Percentiles rank a stretch among this genome's conserved stretches.
Conservation (phyloP, 352 stramenopile species). For the Phytophthora sp. region DNA sequence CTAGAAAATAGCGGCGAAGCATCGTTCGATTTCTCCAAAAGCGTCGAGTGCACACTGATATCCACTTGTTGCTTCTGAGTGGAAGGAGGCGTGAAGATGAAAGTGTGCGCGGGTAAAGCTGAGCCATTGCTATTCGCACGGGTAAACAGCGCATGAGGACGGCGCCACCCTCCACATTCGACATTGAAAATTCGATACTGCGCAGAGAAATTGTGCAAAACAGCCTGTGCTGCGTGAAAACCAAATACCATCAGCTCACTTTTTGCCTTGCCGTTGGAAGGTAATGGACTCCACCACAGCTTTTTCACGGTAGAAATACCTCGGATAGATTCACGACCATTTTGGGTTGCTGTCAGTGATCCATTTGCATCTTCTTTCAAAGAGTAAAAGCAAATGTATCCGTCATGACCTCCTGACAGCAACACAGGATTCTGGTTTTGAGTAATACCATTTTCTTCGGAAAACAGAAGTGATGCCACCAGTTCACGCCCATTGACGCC, state of each 20-base stretch:
- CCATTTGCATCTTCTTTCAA: slow-evolving; percentile 37
- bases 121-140: slow-evolving; percentile 2
- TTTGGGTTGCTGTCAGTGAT: slow-evolving; percentile 33
- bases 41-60: slow-evolving; percentile 75
- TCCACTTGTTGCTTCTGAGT: slow-evolving; percentile 55
- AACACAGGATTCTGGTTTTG: slow-evolving; percentile 26
- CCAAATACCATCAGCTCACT: slow-evolving; percentile 81
- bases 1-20: slow-evolving; percentile 20
- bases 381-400: slow-evolving; percentile 74
- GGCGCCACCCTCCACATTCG: slow-evolving; percentile 84
- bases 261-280: not conserved
- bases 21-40: slow-evolving; percentile 8
- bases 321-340: slow-evolving; percentile 77
- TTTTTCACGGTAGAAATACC: slow-evolving; percentile 80
- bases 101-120: slow-evolving; percentile 56
- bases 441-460: slow-evolving; percentile 9
- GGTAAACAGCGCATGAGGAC: slow-evolving; percentile 65
- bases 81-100: slow-evolving; percentile 72
- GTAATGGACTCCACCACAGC: slow-evolving; percentile 45
- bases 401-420: slow-evolving; percentile 81
- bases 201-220: slow-evolving; percentile 76
- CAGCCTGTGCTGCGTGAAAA: slow-evolving; percentile 75
- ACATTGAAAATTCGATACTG: slow-evolving; percentile 81
- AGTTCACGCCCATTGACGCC: slow-evolving; percentile 71
- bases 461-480: slow-evolving; percentile 63